Conservation (phyloP, 805 yeast genomes). For the Suhomyces prunicola region DNA sequence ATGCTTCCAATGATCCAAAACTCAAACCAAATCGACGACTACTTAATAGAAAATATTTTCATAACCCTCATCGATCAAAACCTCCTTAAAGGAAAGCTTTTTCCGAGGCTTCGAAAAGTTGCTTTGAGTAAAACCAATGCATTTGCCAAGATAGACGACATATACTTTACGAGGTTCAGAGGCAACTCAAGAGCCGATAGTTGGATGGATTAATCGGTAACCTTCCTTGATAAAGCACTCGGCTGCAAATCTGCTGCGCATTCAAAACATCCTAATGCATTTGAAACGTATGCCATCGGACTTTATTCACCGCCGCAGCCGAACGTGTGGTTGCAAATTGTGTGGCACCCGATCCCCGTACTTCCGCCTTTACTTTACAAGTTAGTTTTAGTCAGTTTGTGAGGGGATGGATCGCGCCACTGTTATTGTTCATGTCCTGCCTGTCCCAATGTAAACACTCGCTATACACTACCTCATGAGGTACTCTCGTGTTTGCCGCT, state of each 20-base stretch:
- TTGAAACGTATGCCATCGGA: neutral
- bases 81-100: conserved; percentile 50
- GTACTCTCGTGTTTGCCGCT: neutral
- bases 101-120: conserved; percentile 37
- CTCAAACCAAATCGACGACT: conserved; percentile 27
- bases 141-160: conserved; percentile 31
- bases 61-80: conserved; percentile 53
- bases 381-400: too few species aligned
- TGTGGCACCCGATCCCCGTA: neutral
- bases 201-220: conserved; percentile 9
- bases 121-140: conserved; percentile 43
- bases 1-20: conserved; percentile 5
- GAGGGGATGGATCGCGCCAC: too few species aligned
- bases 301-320: neutral
- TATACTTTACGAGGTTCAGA: conserved; percentile 15
- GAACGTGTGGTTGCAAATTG: neutral
- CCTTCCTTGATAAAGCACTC: too few species aligned
- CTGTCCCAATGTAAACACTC: neutral
- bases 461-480: neutral
- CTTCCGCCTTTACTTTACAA: too few species aligned
- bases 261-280: neutral
- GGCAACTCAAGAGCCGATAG: conserved; percentile 7
- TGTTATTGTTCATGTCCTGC: too few species aligned
- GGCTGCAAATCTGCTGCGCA: neutral
- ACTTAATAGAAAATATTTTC: conserved; percentile 47